phyloP scores from a whole-genome alignment of 2,329 filamentous ascomycete genomes.

The Aureobasidium pullulans region DNA sequence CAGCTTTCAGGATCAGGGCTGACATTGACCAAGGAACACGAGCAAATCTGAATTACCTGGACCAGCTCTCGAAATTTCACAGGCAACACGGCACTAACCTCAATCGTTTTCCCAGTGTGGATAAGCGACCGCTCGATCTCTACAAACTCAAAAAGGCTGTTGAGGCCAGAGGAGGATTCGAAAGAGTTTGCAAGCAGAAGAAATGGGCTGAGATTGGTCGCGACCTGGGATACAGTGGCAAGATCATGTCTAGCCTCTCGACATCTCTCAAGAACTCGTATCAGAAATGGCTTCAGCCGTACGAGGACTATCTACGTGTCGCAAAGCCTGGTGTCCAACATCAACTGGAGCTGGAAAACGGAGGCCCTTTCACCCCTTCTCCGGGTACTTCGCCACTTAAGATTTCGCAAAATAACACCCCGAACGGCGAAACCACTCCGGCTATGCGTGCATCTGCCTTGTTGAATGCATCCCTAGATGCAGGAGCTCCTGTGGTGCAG shows the following conservation, averaged over 20 bases:
- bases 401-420: conserved; percentile 41
- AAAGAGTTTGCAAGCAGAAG: conserved; percentile 92
- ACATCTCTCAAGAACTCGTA: conserved; percentile 98
- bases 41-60: conserved; percentile 91
- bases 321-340: conserved; percentile 96
- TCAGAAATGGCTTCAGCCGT: conserved; percentile 92
- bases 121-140: conserved; percentile 92
- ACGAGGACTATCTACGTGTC: conserved; percentile 85
- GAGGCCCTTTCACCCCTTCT: conserved; percentile 76
- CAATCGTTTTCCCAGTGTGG: conserved; percentile 89
- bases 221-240: conserved; percentile 94
- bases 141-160: conserved; percentile 97
- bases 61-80: conserved; percentile 92
- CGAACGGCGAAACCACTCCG: conserved; percentile 55
- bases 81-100: conserved; percentile 92
- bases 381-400: conserved; percentile 69
- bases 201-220: conserved; percentile 99
- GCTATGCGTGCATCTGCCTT: conserved; percentile 51
- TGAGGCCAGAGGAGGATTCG: conserved; percentile 87
- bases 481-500: conserved; percentile 26
- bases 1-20: conserved; percentile 18
- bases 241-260: conserved; percentile 98
- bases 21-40: conserved; percentile 61
- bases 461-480: conserved; percentile 43
- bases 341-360: conserved; percentile 86